Percentiles rank a stretch among this genome's conserved stretches.
phyloP scores from a whole-genome alignment of 2,329 filamentous ascomycete genomes.

The Botryotinia convoluta region DNA sequence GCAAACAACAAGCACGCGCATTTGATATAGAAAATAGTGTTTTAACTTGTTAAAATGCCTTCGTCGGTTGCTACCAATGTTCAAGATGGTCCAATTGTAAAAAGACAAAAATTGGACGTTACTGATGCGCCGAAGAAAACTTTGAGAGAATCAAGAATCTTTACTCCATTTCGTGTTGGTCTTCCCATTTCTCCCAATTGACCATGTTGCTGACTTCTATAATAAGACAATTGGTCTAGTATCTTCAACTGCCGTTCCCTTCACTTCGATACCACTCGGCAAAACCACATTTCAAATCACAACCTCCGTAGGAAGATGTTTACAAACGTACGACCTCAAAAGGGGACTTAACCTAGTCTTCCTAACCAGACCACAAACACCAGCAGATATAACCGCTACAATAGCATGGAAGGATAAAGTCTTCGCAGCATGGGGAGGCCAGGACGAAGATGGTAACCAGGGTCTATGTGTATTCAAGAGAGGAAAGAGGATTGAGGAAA shows the following conservation, averaged over 20 bases:
- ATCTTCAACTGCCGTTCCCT: constrained; percentile 85
- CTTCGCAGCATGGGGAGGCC: constrained; percentile 84
- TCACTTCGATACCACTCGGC: constrained; percentile 82
- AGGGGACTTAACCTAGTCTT: constrained; percentile 90
- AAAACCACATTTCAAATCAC: constrained; percentile 98
- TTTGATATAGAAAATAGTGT: neutral
- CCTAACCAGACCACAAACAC: constrained; percentile 86
- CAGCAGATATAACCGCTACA: constrained; percentile 80
- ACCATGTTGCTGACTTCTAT: constrained; percentile 24
- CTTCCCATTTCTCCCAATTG: neutral
- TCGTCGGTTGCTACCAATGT: constrained; percentile 42
- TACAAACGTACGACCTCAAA: constrained; percentile 95
- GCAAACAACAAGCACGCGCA: constrained; percentile 7
- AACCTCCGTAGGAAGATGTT: constrained; percentile 82
- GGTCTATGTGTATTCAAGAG: constrained; percentile 92
- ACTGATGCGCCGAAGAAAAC: constrained; percentile 42
- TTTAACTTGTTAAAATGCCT: constrained; percentile 43
- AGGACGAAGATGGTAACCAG: constrained; percentile 49
- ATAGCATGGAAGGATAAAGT: constrained; percentile 83
- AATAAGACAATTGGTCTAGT: constrained; percentile 84
- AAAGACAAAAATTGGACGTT: constrained; percentile 68
- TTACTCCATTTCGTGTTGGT: constrained; percentile 87
- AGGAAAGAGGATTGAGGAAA: constrained; percentile 76
- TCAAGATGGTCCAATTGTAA: constrained; percentile 62
- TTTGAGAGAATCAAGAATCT: constrained; percentile 69